Conservation (phyloP, 306 rosid genomes). For the Rosa persica region DNA sequence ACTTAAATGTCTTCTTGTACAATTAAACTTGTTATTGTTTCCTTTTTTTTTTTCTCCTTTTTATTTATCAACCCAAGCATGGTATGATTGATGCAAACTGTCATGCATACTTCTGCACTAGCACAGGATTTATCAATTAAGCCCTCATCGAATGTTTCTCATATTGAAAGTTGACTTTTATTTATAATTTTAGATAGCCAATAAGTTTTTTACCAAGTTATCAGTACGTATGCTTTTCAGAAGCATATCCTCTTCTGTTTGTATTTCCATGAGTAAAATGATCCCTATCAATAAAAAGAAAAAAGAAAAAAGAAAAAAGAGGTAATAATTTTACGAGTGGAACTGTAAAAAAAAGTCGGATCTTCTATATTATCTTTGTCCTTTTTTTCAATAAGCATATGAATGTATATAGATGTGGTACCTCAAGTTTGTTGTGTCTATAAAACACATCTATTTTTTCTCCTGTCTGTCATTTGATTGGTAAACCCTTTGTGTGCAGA, state of each 20-base stretch:
- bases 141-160: not conserved
- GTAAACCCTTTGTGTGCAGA: conserved; percentile 43
- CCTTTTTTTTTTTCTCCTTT: not conserved
- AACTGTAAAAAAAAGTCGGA: not conserved
- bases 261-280: not conserved
- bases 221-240: not conserved
- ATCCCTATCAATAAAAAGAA: not conserved
- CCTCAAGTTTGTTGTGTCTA: not conserved
- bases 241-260: not conserved
- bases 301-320: not conserved
- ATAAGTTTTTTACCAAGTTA: not conserved
- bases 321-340: not conserved
- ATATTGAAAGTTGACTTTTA: not conserved
- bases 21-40: not conserved
- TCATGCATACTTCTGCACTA: not conserved
- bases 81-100: not conserved
- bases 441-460: not conserved
- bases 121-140: not conserved
- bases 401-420: not conserved
- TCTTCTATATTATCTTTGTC: not conserved
- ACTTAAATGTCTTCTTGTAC: not conserved
- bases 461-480: not conserved
- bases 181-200: not conserved
- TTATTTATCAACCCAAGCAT: not conserved
- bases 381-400: not conserved